These are phyloP conservation scores for Metarhizium anisopliae DNA, from an alignment of 2,329 filamentous ascomycete genomes.

Conservation along the genomic window DNA sequence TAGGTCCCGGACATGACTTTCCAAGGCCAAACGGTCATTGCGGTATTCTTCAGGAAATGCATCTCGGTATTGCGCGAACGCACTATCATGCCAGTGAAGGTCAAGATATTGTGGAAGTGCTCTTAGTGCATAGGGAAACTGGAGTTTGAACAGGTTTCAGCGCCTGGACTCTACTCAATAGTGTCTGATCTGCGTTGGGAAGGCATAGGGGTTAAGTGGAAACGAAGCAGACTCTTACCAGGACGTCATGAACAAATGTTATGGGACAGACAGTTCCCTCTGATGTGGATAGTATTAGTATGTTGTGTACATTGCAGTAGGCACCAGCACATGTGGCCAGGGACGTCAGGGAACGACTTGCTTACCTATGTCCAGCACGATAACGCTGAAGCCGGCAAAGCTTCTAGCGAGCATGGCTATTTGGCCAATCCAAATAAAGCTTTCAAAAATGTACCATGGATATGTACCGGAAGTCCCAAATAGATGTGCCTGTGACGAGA, in stretches of 20 bases:
- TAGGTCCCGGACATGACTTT: conserved; percentile 61
- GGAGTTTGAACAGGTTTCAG: conserved; percentile 4
- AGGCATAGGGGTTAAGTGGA: conserved; percentile 5
- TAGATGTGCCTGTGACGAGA: too few relatives aligned
- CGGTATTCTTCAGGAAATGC: conserved; percentile 61
- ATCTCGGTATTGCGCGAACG: conserved; percentile 58
- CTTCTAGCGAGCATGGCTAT: conserved; percentile 6
- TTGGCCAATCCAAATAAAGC: neutral
- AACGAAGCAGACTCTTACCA: conserved; percentile 48
- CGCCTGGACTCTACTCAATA: conserved; percentile 7
- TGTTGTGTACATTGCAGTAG: neutral
- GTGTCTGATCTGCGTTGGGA: neutral
- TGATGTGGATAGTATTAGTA: conserved; percentile 22
- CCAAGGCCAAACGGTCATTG: conserved; percentile 47
- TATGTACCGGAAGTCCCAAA: too few relatives aligned
- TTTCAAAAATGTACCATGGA: neutral
- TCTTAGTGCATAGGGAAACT: conserved; percentile 72
- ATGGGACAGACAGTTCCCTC: conserved; percentile 79
- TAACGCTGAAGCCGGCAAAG: conserved; percentile 20
- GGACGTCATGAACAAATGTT: conserved; percentile 73
- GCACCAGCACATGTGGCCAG: neutral
- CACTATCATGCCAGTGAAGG: conserved; percentile 55
- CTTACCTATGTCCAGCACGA: conserved; percentile 29
- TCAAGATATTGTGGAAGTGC: conserved; percentile 56
- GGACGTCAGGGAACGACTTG: conserved; percentile 1